Conservation (phyloP, 768 basidiomycete species). For the Agrocybe pediades region DNA sequence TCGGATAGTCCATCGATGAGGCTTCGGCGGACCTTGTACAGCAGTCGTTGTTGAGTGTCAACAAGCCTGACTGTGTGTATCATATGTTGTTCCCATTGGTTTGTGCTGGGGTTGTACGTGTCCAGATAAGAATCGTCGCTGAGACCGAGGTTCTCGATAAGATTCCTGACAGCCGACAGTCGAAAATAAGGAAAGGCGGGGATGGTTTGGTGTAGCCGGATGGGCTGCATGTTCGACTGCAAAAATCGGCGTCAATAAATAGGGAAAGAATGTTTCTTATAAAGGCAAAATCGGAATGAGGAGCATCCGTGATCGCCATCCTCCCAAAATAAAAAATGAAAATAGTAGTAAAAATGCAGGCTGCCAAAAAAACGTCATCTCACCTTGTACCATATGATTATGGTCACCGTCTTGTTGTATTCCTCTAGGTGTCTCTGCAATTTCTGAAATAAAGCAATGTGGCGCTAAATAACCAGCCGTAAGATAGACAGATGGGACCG, state of each 20-base stretch:
- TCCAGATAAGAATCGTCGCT: slow-evolving; percentile 57
- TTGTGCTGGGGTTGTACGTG: slow-evolving; percentile 51
- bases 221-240: slow-evolving; percentile 54
- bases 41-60: slow-evolving; percentile 57
- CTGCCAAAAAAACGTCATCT: slow-evolving; percentile 16
- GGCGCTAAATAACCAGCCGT: neutral
- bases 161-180: slow-evolving; percentile 49
- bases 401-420: slow-evolving; percentile 56
- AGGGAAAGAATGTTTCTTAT: no score
- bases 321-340: slow-evolving; percentile 12
- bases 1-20: slow-evolving; percentile 60
- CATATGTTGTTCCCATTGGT: slow-evolving; percentile 71
- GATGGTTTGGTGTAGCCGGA: slow-evolving; percentile 58
- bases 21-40: slow-evolving; percentile 62
- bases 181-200: slow-evolving; percentile 69
- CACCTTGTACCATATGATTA: slow-evolving; percentile 74
- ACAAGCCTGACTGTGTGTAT: slow-evolving; percentile 61
- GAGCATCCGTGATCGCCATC: neutral
- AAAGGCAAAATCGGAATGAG: no score
- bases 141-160: slow-evolving; percentile 59
- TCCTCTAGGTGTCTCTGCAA: slow-evolving; percentile 44
- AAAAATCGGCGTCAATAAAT: slow-evolving; percentile 2
- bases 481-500: neutral
- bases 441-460: slow-evolving; percentile 24
- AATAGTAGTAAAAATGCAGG: slow-evolving; percentile 8